Conservation (phyloP, 2,329 filamentous ascomycete species). For the Colletotrichum sp. region DNA sequence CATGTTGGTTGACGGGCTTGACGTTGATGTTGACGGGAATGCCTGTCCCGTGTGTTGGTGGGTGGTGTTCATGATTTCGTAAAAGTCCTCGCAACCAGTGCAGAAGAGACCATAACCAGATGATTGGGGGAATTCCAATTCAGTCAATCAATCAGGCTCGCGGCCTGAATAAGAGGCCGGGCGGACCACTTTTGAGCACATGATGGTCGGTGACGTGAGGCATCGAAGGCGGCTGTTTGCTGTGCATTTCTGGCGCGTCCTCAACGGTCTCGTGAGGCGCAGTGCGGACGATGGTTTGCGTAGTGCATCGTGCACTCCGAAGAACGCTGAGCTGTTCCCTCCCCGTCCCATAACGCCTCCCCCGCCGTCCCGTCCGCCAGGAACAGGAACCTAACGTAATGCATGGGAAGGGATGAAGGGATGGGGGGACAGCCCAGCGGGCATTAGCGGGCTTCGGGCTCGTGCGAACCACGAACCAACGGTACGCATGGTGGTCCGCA, state of each 20-base stretch:
- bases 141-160: not conserved
- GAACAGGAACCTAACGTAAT: not conserved
- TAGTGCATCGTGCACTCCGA: constrained; percentile 5
- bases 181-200: constrained; percentile 16
- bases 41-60: not conserved
- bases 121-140: not conserved
- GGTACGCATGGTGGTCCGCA: not conserved
- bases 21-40: not conserved
- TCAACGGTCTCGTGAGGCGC: not conserved
- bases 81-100: not conserved
- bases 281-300: constrained; percentile 6
- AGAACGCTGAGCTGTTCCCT: not conserved
- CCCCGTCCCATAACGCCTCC: not conserved
- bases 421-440: not conserved
- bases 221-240: constrained; percentile 2
- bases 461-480: constrained; percentile 5
- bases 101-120: not conserved
- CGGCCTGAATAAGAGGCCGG: not conserved
- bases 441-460: not conserved
- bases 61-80: not conserved
- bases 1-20: not conserved
- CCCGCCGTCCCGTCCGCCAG: not conserved
- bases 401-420: not conserved
- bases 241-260: not conserved
- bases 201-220: constrained; percentile 6